Evolutionary conservation across 2,329 filamentous ascomycete genomes (phyloP), one percentile per base, ranked within the genome.

Genomic region (Mariannaea elegans): DNA sequence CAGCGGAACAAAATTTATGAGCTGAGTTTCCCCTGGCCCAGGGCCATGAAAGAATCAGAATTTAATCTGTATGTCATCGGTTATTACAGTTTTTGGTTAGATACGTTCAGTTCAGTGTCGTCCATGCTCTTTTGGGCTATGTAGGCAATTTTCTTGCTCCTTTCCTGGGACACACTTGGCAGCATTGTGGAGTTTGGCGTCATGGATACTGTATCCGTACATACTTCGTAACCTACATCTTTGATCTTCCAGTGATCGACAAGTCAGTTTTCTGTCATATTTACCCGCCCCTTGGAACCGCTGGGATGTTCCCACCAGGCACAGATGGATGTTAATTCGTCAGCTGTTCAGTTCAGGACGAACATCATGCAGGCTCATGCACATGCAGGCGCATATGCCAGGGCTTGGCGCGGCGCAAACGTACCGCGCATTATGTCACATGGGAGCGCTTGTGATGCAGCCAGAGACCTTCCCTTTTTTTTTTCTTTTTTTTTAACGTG

Each of bases 191-290:
- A n/a, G n/a, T n/a, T n/a, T n/a, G n/a, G n/a, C n/a, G n/a, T n/a
- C n/a, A n/a, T n/a, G n/a, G n/a, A n/a, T n/a, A n/a, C n/a, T n/a
- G n/a, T n/a, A n/a, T n/a, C n/a, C n/a, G n/a, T n/a, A n/a, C n/a
- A n/a, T n/a, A n/a, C n/a, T n/a, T n/a, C n/a, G n/a, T n/a, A n/a
- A n/a, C n/a, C n/a, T n/a, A n/a, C n/a, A n/a, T n/a, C n/a, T n/a
- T n/a, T n/a, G n/a, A n/a, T 14, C 34, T 14, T 36, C 44, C 16
- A 19, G 36, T 32, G 42, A 41, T 41, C 32, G 27, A 23, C 23
- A 31, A n/a, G 42, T 32, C 29, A 46, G 54, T 50, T 39, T 51
- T 51, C 47, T 59, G 55, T 57, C 55, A 52, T 48, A 24, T 46
- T 42, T 47, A 34, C 27, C 24, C 18, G 21, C 45, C 18, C 31